phyloP scores from a whole-genome alignment of 1,139 yeast species.

The Wickerhamomyces sp. region DNA sequence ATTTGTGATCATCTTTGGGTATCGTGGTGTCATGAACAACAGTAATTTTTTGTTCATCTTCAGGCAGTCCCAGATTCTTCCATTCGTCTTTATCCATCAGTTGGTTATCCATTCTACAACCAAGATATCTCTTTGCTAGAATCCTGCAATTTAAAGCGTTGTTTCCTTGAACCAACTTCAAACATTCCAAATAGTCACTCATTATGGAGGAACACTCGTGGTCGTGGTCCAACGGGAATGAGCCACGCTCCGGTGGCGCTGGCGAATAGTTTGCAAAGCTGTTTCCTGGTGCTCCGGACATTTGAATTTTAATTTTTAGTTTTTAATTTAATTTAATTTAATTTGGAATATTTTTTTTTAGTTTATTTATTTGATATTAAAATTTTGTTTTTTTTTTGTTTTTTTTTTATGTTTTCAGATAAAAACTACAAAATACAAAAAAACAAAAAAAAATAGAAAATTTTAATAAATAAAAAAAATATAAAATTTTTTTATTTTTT shows the following conservation, averaged over 20 bases:
- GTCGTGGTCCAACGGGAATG: constrained; percentile 91
- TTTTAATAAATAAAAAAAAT: too few species aligned
- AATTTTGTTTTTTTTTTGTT: too few species aligned
- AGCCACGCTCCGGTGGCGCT: constrained; percentile 93
- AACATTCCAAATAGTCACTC: constrained; percentile 71
- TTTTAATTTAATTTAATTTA: too few species aligned
- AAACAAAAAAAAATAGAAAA: too few species aligned
- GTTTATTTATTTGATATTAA: too few species aligned
- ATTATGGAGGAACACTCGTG: constrained; percentile 78
- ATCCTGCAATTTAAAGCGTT: constrained; percentile 88
- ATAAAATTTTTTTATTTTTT: too few species aligned
- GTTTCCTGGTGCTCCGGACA: constrained; percentile 17
- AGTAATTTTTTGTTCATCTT: constrained; percentile 33
- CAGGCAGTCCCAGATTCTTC: constrained; percentile 82
- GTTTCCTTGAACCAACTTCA: constrained; percentile 71
- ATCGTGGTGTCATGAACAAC: too few species aligned
- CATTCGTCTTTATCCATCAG: constrained; percentile 81
- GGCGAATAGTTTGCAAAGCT: constrained; percentile 40
- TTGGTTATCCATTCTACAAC: constrained; percentile 87
- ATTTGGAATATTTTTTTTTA: too few species aligned
- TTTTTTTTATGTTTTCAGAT: too few species aligned
- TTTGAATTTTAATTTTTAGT: too few species aligned
- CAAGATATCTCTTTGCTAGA: constrained; percentile 73
- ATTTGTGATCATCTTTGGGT: too few species aligned
- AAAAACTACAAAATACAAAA: too few species aligned